Conservation (phyloP, 108 stramenopile species). For the Cyclostephanos invisitatus region DNA sequence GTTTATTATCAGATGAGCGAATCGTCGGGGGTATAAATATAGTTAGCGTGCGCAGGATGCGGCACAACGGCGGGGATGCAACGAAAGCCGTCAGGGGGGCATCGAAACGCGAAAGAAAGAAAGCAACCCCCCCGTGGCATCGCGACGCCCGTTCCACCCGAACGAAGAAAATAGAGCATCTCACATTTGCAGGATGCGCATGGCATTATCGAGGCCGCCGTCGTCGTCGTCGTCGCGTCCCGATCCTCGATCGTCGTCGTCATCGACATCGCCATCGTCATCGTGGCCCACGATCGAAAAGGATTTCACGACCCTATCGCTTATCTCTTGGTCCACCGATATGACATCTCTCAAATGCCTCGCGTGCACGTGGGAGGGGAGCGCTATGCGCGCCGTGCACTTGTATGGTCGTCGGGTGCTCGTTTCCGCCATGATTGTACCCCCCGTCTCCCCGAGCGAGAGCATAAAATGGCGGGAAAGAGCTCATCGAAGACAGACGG, state of each 20-base stretch:
- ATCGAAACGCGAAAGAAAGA: not conserved
- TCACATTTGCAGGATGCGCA: slow-evolving; percentile 27
- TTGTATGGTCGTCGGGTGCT: slow-evolving; percentile 37
- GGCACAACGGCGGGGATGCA: not conserved
- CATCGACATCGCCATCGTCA: not conserved
- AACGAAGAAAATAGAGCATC: not conserved
- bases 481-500: too few species aligned
- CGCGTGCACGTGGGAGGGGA: slow-evolving; percentile 61
- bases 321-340: slow-evolving; percentile 70
- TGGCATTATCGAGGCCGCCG: not conserved
- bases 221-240: not conserved
- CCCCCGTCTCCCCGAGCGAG: too few species aligned
- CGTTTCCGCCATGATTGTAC: too few species aligned
- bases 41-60: not conserved
- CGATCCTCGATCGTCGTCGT: not conserved
- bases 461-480: too few species aligned
- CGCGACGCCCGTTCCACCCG: not conserved
- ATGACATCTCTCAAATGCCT: slow-evolving; percentile 58
- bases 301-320: slow-evolving; percentile 64
- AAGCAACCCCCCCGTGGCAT: too few species aligned
- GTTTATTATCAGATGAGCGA: not conserved
- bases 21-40: not conserved
- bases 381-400: slow-evolving; percentile 59
- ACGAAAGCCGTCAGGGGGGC: too few species aligned
- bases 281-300: slow-evolving; percentile 43